A percentile compares a stretch with the other conserved stretches of the same genome.
phyloP scores from a whole-genome alignment of 2,329 filamentous ascomycete species.

The Trichoderma sp. region DNA sequence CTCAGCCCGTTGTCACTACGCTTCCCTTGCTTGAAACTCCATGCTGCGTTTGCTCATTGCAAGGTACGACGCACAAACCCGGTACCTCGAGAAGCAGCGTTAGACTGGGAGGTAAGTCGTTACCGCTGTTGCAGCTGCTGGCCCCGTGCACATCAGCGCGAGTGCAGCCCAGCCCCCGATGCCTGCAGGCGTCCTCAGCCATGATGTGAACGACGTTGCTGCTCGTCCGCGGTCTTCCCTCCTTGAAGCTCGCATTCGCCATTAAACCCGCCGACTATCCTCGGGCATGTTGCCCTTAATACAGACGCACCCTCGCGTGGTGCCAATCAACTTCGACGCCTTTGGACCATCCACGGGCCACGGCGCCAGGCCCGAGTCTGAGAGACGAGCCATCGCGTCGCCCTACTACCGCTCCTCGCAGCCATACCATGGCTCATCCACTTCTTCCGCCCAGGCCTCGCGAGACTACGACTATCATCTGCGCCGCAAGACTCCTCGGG shows the following conservation, averaged over 20 bases:
- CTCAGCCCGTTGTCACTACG: constrained; percentile 15
- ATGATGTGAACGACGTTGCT: constrained; percentile 41
- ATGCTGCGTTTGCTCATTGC: constrained; percentile 6
- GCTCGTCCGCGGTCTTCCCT: constrained; percentile 21
- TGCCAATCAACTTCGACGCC: constrained; percentile 42
- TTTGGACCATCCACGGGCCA: constrained; percentile 28
- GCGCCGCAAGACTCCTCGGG: constrained; percentile 87
- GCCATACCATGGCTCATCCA: constrained; percentile 23
- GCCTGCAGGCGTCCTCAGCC: constrained; percentile 39
- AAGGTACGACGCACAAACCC: constrained; percentile 10
- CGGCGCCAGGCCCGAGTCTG: constrained; percentile 20
- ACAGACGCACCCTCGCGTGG: constrained; percentile 50
- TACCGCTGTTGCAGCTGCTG: constrained; percentile 25
- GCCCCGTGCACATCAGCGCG: constrained; percentile 24
- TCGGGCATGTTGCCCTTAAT: constrained; percentile 49
- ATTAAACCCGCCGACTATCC: constrained; percentile 10
- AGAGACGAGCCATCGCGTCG: constrained; percentile 29
- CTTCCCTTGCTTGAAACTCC: constrained; percentile 11
- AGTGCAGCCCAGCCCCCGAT: constrained; percentile 36
- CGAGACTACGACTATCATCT: constrained; percentile 67
- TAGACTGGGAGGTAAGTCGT: constrained; percentile 1
- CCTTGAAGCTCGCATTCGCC: constrained; percentile 21
- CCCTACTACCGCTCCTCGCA: constrained; percentile 31
- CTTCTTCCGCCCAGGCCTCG: constrained; percentile 25
- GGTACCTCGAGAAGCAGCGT: constrained; percentile 9